Evolutionary conservation across 83 land plant genomes (phyloP).

Genomic region (Isoetes engelmannii): DNA sequence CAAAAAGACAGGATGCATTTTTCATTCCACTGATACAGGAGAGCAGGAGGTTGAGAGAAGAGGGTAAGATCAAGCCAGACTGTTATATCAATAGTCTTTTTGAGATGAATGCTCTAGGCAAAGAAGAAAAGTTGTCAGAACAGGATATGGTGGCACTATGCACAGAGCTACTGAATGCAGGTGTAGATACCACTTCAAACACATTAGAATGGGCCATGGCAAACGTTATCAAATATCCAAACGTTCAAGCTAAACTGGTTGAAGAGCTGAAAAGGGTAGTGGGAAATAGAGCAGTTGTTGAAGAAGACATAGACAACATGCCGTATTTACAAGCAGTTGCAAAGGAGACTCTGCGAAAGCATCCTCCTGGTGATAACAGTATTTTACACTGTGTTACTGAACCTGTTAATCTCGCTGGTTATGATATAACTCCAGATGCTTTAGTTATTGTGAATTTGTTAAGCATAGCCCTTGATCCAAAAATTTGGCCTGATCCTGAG

Average conservation of each 20-base stretch:
- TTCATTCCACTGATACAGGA: neutral
- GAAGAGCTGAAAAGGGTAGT: neutral
- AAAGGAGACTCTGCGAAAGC: neutral
- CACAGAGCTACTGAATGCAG: neutral
- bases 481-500: neutral
- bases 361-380: neutral
- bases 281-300: neutral
- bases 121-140: conserved; percentile 2
- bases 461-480: neutral
- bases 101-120: neutral
- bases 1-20: neutral
- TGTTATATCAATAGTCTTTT: neutral
- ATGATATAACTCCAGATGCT: too few relatives aligned
- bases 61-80: neutral
- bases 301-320: conserved; percentile 4
- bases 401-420: neutral
- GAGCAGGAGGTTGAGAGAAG: neutral
- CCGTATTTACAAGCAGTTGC: neutral
- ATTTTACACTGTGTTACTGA: neutral
- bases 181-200: neutral
- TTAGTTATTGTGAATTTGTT: too few relatives aligned
- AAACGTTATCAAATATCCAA: neutral
- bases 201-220: conserved; percentile 4
- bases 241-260: neutral
- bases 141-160: neutral